Base-by-base conservation (phyloP, 148 eudicot genomes). In the Nyssa sinensis region DNA sequence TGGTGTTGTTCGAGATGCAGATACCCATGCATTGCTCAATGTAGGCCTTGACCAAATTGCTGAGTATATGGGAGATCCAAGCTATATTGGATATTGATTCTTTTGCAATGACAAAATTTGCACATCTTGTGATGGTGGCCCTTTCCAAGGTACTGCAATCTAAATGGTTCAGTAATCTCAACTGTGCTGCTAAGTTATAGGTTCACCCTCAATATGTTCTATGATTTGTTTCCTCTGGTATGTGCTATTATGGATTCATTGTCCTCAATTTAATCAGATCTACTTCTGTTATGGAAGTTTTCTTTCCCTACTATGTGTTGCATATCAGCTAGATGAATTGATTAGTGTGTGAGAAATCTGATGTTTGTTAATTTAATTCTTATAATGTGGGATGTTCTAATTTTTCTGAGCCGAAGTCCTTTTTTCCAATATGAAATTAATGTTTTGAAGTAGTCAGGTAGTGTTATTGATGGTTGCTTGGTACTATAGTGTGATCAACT, bases 11-110 rank as follows among this genome's bases (percentile, higher is more conserved):
- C 83, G 89, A 66, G 91, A 93, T 79, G 99, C 91, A 37, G 98
- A 92, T 79, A 81, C 89, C 10, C 84, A 81, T 53, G 93, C 79
- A 67, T 64, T 92, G 81, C 78, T 89, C n/a, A 81, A 82, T 75
- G 98, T 93, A 74, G 79, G 71, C 75, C 90, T 93, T 49, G 93
- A 95, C 28, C 94, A 95, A 77, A 85, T 95, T 63, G 97, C 99
- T 0, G 99, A 95, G 77, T 95, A 80, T 62, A 74, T 81, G 7
- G 99, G 98, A 49, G 99, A 95, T 62, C 97, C 97, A 17, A 85
- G 87, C 75, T 75, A 84, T 61, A 74, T 95, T 69, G 97, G 93
- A 35, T 95, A 95, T 81, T 95, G 86, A 88, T 75, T 66, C 57
- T 30, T 67, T 14, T 62, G 66, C 35, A 33, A 17, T 51, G 30